phyloP scores from a whole-genome alignment of 495 filamentous ascomycete genomes.

The Neurospora sp. region DNA sequence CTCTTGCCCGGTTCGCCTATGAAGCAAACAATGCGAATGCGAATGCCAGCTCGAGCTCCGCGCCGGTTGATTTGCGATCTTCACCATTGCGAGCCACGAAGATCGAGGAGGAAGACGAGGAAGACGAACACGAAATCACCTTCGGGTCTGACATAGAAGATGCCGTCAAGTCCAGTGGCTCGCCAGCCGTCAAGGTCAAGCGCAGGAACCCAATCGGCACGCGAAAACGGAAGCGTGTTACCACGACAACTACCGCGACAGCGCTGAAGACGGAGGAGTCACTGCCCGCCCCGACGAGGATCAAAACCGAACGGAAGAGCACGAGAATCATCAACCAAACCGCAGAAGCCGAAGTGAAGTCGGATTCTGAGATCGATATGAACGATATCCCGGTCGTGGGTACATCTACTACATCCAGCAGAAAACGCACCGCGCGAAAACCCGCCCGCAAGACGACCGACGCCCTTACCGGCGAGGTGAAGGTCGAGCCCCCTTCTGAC shows the following conservation, averaged over 20 bases:
- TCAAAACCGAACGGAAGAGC: conserved; percentile 4
- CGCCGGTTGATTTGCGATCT: neutral
- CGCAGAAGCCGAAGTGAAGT: conserved; percentile 5
- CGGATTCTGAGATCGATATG: conserved; percentile 3
- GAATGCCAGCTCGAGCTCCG: conserved; percentile 19
- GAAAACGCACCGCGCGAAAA: conserved; percentile 32
- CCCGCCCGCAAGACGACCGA: conserved; percentile 56
- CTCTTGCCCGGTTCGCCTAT: conserved; percentile 35
- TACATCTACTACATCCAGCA: neutral
- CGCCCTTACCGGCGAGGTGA: conserved; percentile 41
- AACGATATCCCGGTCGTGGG: conserved; percentile 7
- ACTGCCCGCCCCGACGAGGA: neutral
- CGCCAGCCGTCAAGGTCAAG: neutral
- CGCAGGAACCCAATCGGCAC: neutral
- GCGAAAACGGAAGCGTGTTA: conserved; percentile 44
- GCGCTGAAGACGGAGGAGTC: neutral
- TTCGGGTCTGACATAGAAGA: conserved; percentile 54
- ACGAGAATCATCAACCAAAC: conserved; percentile 6
- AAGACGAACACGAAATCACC: conserved; percentile 8
- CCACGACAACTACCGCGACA: conserved; percentile 14
- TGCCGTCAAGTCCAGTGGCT: conserved; percentile 26
- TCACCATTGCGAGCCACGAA: conserved; percentile 9
- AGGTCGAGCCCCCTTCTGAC: conserved; percentile 57
- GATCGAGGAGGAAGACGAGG: conserved; percentile 14
- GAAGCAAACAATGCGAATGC: conserved; percentile 14